Evolutionary conservation across 495 filamentous ascomycete genomes (phyloP).

Genomic region (Lophium mytilinum): DNA sequence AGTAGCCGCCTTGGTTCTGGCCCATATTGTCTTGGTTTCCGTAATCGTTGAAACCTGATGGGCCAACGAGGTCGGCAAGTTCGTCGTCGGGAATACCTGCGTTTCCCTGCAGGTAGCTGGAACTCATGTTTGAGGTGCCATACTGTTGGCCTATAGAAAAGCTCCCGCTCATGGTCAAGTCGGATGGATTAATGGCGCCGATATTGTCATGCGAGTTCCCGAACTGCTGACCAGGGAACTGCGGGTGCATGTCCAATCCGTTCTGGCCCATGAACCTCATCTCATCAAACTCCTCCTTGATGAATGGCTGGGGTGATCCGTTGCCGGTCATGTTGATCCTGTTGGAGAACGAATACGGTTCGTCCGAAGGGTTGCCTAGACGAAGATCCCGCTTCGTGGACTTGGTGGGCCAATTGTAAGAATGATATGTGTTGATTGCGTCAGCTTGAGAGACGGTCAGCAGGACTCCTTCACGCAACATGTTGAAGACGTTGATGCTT

Average conservation of each 20-base stretch:
- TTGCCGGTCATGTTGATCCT: conserved; percentile 36
- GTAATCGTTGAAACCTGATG: conserved; percentile 43
- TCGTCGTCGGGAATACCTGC: conserved; percentile 58
- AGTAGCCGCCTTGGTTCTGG: conserved; percentile 19
- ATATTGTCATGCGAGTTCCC: conserved; percentile 50
- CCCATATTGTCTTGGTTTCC: conserved; percentile 29
- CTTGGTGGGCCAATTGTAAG: conserved; percentile 22
- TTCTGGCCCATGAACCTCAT: conserved; percentile 51
- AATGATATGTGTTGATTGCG: conserved; percentile 20
- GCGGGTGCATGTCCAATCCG: conserved; percentile 54
- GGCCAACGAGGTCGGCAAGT: conserved; percentile 45
- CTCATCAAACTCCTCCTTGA: conserved; percentile 73
- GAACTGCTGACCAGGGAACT: conserved; percentile 54
- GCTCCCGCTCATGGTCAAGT: conserved; percentile 58
- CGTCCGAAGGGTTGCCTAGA: conserved; percentile 28
- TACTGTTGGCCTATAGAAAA: conserved; percentile 29
- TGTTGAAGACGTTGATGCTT: not conserved
- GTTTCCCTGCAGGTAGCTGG: conserved; percentile 35
- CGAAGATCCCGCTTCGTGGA: conserved; percentile 32
- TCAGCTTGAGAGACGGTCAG: conserved; percentile 25
- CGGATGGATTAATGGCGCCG: conserved; percentile 73
- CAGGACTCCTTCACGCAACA: conserved; percentile 17
- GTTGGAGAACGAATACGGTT: conserved; percentile 31
- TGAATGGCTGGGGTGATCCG: conserved; percentile 54
- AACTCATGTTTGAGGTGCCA: conserved; percentile 20